These are phyloP conservation scores for Pleurotus cornucopiae DNA, from an alignment of 768 basidiomycete genomes.

Conservation along the genomic window DNA sequence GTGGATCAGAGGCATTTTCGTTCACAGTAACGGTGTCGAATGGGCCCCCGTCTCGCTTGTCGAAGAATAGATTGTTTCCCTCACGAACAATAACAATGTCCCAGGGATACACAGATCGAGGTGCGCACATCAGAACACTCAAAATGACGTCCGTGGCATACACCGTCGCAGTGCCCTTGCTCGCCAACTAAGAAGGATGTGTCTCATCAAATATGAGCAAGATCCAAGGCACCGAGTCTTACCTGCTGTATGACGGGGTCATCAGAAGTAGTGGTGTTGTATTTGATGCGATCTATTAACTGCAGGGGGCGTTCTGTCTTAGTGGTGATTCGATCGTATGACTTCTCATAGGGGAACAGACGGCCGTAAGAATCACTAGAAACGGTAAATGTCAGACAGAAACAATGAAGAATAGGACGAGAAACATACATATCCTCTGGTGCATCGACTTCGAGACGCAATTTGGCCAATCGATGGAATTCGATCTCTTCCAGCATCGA, in stretches of 20 bases:
- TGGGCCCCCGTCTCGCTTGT: slow-evolving; percentile 96
- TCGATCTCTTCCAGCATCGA: slow-evolving; percentile 96
- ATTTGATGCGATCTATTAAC: slow-evolving; percentile 90
- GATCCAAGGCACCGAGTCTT: slow-evolving; percentile 10
- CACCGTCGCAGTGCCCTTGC: slow-evolving; percentile 77
- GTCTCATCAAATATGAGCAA: background rate
- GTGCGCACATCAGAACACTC: slow-evolving; percentile 92
- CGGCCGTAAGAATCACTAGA: slow-evolving; percentile 82
- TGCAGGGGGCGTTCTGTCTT: slow-evolving; percentile 90
- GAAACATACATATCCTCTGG: slow-evolving; percentile 79
- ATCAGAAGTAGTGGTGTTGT: slow-evolving; percentile 96
- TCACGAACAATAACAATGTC: slow-evolving; percentile 95
- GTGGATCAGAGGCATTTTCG: slow-evolving; percentile 96
- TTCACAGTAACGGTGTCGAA: slow-evolving; percentile 98
- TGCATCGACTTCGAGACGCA: slow-evolving; percentile 91
- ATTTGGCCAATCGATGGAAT: slow-evolving; percentile 86
- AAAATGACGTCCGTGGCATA: slow-evolving; percentile 96
- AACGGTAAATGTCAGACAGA: slow-evolving; percentile 10
- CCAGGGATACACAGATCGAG: slow-evolving; percentile 96
- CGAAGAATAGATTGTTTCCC: slow-evolving; percentile 90
- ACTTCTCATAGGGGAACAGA: slow-evolving; percentile 88
- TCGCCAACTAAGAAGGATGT: slow-evolving; percentile 54
- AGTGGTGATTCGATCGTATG: slow-evolving; percentile 93
- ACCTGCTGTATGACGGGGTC: slow-evolving; percentile 96
- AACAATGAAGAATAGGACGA: background rate